Base-by-base conservation (phyloP, 768 basidiomycete species). In the Lentinula detonsa region DNA sequence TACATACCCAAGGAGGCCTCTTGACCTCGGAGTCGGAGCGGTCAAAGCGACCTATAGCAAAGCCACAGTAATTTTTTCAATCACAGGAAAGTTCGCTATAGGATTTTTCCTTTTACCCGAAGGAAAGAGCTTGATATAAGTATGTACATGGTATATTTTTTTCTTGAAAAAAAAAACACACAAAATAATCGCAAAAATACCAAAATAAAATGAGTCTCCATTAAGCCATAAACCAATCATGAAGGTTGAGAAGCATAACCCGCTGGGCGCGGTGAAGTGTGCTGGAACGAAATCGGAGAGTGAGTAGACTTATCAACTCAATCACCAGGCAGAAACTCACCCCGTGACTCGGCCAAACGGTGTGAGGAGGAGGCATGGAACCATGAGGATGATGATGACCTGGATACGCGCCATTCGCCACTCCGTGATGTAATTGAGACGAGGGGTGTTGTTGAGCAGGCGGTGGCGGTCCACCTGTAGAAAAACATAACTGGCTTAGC, bases 341-440 rank as follows among this genome's bases (percentile, higher is more conserved):
- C 16, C 50, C 50, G 13, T 56, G 55, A 56, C 37, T 9, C 40
- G 23, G 23, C 55, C 55, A 56, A 56, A 40, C 55, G 40, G 23
- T n/a, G 15, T 56, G 23, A 33, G 37, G 50, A 16, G 53, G 53
- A 2, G 54, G 57, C 33, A 59, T 59, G 46, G 43, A 23, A 8
- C 57, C 57, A 59, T 49, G 57, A 49, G 42, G 23, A 59, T 45
- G 6, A 39, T 46, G 48, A 15, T 59, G 57, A 21, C 23, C 23
- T n/a, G 56, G 39, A 43, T 31, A 46, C 6, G 23, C 5, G 56
- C 18, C 33, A 57, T 56, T 39, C 39, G 13, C n/a, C n/a, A 18
- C 54, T 11, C 13, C 23, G n/a, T 28, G 42, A 33, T 57, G 40
- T 33, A 57, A 43, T 13, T 57, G 56, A 31, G 37, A 33, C 1